A percentile compares a stretch with the other conserved stretches of the same genome.
Conservation (phyloP, 2,329 filamentous ascomycete genomes). For the Chrysoporthe austroafricana region DNA sequence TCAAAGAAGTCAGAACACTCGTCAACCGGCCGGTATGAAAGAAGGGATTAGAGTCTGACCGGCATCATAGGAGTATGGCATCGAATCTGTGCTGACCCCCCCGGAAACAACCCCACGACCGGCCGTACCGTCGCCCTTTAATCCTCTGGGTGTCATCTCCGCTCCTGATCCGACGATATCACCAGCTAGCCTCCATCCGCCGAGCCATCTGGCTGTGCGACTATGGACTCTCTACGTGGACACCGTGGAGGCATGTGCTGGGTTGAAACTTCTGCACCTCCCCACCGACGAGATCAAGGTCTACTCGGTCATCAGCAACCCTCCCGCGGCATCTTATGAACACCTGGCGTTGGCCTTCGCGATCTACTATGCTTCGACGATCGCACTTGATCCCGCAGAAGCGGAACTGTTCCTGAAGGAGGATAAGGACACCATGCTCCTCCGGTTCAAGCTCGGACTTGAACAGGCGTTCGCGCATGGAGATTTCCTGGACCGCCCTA, state of each 20-base stretch:
- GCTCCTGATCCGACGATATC: constrained; percentile 27
- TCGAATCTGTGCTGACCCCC: constrained; percentile 31
- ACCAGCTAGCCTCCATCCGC: constrained; percentile 30
- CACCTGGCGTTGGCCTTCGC: constrained; percentile 46
- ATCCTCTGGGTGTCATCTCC: constrained; percentile 41
- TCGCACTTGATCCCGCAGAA: constrained; percentile 45
- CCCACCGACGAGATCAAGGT: constrained; percentile 39
- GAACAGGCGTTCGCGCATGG: constrained; percentile 45
- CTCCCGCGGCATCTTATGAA: constrained; percentile 34
- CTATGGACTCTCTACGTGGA: constrained; percentile 39
- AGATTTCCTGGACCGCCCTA: constrained; percentile 46
- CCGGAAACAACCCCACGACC: constrained; percentile 14
- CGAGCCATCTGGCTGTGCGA: constrained; percentile 34
- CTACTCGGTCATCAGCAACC: constrained; percentile 39
- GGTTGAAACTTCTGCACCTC: constrained; percentile 37
- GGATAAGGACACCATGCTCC: constrained; percentile 33
- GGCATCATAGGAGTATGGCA: constrained; percentile 28
- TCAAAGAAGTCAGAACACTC: constrained; percentile 36
- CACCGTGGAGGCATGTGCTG: constrained; percentile 35
- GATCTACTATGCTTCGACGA: constrained; percentile 54
- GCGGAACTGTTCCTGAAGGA: constrained; percentile 36
- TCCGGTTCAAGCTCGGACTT: constrained; percentile 39
- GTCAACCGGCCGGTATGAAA: not conserved
- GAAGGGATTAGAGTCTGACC: constrained; percentile 15
- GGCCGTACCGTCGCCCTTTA: constrained; percentile 34